These are phyloP conservation scores for Zygosaccharomyces sapae DNA, from an alignment of 1,139 yeast species.

Conservation along the genomic window DNA sequence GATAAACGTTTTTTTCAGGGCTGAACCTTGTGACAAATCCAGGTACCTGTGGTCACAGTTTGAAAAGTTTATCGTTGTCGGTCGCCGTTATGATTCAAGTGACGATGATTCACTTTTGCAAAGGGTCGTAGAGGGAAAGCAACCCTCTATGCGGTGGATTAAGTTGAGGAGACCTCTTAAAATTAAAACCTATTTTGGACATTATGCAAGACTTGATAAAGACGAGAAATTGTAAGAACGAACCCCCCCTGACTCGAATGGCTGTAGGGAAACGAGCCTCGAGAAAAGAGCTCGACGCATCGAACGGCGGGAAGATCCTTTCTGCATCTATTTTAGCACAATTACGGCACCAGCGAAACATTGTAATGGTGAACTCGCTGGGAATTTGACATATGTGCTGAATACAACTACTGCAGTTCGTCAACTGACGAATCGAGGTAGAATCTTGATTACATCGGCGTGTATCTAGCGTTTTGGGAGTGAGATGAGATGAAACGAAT, in stretches of 20 bases:
- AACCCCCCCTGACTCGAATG: neutral
- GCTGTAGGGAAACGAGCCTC: neutral
- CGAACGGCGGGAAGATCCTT: conserved; percentile 5
- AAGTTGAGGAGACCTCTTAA: conserved; percentile 8
- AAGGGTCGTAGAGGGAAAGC: neutral
- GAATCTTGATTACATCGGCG: neutral
- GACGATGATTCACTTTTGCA: conserved; percentile 5
- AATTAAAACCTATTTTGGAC: conserved; percentile 12
- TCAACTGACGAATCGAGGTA: conserved; percentile 4
- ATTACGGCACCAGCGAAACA: conserved; percentile 34
- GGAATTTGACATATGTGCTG: conserved; percentile 38
- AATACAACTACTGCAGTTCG: neutral
- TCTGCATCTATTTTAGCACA: conserved; percentile 30
- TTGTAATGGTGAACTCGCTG: conserved; percentile 22
- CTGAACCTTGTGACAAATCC: conserved; percentile 10
- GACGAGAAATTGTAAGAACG: neutral
- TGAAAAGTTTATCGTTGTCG: conserved; percentile 11
- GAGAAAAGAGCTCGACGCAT: neutral
- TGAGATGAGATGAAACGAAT: neutral
- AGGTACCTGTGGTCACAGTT: conserved; percentile 12
- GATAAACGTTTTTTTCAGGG: conserved; percentile 13
- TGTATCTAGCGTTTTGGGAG: neutral
- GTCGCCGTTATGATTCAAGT: conserved; percentile 31
- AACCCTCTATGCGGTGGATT: conserved; percentile 10
- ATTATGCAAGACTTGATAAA: conserved; percentile 12